Conservation (phyloP, 306 rosid genomes). For the Fagus sylvatica region DNA sequence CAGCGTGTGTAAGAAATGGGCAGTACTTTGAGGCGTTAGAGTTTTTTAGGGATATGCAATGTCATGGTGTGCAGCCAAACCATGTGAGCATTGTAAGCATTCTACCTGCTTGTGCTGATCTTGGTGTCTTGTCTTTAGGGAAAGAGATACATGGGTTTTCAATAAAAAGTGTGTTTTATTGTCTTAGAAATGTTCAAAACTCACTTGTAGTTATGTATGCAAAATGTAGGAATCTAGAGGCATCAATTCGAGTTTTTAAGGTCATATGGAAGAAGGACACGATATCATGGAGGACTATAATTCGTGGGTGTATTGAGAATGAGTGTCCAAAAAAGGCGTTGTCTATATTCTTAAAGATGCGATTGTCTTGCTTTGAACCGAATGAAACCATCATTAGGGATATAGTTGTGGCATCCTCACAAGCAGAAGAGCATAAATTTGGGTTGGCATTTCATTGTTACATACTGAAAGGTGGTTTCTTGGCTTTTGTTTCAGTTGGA, state of each 20-base stretch:
- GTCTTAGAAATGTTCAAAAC: slow-evolving; percentile 11
- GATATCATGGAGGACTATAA: slow-evolving; percentile 22
- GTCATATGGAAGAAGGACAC: slow-evolving; percentile 14
- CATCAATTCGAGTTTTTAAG: slow-evolving; percentile 14
- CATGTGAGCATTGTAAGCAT: slow-evolving; percentile 27
- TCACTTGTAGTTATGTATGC: slow-evolving; percentile 25
- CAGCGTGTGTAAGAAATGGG: slow-evolving; percentile 20
- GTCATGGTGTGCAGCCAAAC: slow-evolving; percentile 24
- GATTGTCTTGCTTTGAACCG: not conserved
- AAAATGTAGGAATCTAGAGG: slow-evolving; percentile 23
- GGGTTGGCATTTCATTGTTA: slow-evolving; percentile 21
- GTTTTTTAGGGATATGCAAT: slow-evolving; percentile 24
- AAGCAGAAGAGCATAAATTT: slow-evolving; percentile 10
- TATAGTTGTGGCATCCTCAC: slow-evolving; percentile 7
- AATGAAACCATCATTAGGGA: slow-evolving; percentile 13
- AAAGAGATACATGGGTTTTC: slow-evolving; percentile 28
- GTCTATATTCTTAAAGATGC: slow-evolving; percentile 15
- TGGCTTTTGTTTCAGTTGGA: slow-evolving; percentile 24
- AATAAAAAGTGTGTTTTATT: slow-evolving; percentile 12
- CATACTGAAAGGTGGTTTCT: slow-evolving; percentile 16
- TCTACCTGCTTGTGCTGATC: slow-evolving; percentile 28
- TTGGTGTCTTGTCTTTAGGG: slow-evolving; percentile 17
- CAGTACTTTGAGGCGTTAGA: slow-evolving; percentile 15
- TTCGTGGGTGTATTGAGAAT: slow-evolving; percentile 26
- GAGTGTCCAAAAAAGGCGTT: slow-evolving; percentile 11